Evolutionary conservation across 2,329 filamentous ascomycete genomes (phyloP).

Genomic region (Paecilomyces niveus): DNA sequence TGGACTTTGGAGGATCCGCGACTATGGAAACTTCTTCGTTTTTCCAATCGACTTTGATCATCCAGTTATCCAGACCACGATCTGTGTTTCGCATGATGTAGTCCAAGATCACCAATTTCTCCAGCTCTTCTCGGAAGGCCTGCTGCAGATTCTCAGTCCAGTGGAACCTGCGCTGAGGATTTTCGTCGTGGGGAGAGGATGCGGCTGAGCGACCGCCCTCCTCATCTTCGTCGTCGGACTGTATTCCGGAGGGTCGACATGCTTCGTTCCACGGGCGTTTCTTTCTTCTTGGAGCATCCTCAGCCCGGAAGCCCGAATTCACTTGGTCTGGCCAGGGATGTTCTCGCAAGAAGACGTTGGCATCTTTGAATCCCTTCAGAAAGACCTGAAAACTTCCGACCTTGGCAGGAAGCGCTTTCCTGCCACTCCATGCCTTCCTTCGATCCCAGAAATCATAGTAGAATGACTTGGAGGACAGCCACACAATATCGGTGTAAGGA

Average conservation of each 20-base stretch:
- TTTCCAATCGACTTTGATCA: slow-evolving; percentile 92
- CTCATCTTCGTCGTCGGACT: slow-evolving; percentile 57
- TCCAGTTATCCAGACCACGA: slow-evolving; percentile 95
- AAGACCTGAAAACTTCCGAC: slow-evolving; percentile 97
- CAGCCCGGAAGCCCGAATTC: slow-evolving; percentile 59
- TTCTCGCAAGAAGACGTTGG: slow-evolving; percentile 88
- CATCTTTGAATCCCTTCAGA: slow-evolving; percentile 92
- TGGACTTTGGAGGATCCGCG: slow-evolving; percentile 70
- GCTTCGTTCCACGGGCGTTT: slow-evolving; percentile 72
- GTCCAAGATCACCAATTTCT: slow-evolving; percentile 94
- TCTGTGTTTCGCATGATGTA: slow-evolving; percentile 99
- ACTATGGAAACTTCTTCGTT: slow-evolving; percentile 76
- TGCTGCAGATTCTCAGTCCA: slow-evolving; percentile 89
- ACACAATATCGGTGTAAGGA: slow-evolving; percentile 92
- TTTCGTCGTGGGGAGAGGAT: slow-evolving; percentile 40
- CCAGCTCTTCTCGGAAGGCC: slow-evolving; percentile 86
- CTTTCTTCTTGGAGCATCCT: slow-evolving; percentile 59
- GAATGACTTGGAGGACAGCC: slow-evolving; percentile 91
- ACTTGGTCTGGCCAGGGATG: slow-evolving; percentile 96
- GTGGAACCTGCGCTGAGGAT: slow-evolving; percentile 51
- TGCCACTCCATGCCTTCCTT: slow-evolving; percentile 77
- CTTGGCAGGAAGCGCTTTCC: slow-evolving; percentile 80
- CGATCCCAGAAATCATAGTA: slow-evolving; percentile 98
- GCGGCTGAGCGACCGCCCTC: slow-evolving; percentile 31
- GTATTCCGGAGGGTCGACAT: slow-evolving; percentile 62